Conservation (phyloP, 2,329 filamentous ascomycete genomes). For the Pyricularia sp. region DNA sequence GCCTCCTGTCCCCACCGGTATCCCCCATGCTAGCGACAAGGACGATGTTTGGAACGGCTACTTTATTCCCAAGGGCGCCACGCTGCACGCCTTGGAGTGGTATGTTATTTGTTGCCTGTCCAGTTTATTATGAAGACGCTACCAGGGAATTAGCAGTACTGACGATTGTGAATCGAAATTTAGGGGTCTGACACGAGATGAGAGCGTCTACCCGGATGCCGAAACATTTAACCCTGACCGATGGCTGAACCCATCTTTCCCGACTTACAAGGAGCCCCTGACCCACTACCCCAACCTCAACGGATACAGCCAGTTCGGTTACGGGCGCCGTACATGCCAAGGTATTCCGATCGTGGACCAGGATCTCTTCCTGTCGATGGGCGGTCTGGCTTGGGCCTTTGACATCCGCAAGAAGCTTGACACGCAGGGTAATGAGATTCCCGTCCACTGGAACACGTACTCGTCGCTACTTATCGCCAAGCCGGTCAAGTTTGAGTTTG, state of each 20-base stretch:
- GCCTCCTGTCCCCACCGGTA: slow-evolving; percentile 44
- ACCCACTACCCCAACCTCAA: slow-evolving; percentile 26
- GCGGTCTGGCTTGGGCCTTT: slow-evolving; percentile 41
- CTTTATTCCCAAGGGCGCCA: slow-evolving; percentile 40
- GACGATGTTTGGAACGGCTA: slow-evolving; percentile 44
- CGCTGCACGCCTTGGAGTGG: slow-evolving; percentile 44
- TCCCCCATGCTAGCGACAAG: slow-evolving; percentile 39
- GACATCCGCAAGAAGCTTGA: slow-evolving; percentile 31
- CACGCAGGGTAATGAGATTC: slow-evolving; percentile 27
- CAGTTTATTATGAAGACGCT: neutral
- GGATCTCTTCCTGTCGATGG: slow-evolving; percentile 28
- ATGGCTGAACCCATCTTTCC: slow-evolving; percentile 25
- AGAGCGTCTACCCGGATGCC: slow-evolving; percentile 25
- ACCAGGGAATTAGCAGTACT: neutral
- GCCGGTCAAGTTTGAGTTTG: slow-evolving; percentile 28
- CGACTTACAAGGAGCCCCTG: slow-evolving; percentile 29
- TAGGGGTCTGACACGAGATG: slow-evolving; percentile 36
- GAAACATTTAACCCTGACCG: slow-evolving; percentile 29
- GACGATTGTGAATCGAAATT: neutral
- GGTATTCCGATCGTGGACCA: slow-evolving; percentile 31
- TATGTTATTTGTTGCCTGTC: slow-evolving; percentile 18
- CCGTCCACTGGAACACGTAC: slow-evolving; percentile 35
- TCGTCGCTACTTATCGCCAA: slow-evolving; percentile 35
- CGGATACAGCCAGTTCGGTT: slow-evolving; percentile 40
- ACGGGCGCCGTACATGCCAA: slow-evolving; percentile 39